Base-by-base conservation (phyloP, 108 stramenopile genomes). In the Pseudonitzschia pungens region DNA sequence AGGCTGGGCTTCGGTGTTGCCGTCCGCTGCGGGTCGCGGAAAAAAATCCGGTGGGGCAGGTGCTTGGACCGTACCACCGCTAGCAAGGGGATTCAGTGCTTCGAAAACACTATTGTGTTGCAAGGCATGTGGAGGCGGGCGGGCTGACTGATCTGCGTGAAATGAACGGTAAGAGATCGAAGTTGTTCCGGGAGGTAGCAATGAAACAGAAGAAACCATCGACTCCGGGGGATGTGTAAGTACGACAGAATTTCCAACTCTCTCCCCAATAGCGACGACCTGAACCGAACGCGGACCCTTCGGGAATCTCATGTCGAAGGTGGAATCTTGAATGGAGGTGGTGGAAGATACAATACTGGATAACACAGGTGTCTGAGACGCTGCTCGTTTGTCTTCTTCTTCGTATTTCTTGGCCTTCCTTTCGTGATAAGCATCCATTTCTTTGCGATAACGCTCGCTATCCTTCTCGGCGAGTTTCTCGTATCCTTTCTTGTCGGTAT, bases 401-500 rank as follows among this genome's bases (percentile, higher is more conserved):
- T 72, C 77, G 18, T 31, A 51, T 26, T 36, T 36, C 67, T 72
- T 78, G 22, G 65, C 42, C 24, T 74, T 73, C 21, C 50, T 31
- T 21, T 80, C 68, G 36, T 77, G 57, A 69, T 86, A 85, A 4
- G 74, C 68, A 50, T 81, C 83, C 84, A 88, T 88, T 50, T 88
- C 84, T 36, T 62, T 73, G 20, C 81, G 73, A 68, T 88, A 86
- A 43, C 84, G 80, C 45, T 72, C 79, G 48, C 80, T 76, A 28
- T 87, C 87, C 40, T 77, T 59, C 21, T 77, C 84, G 9, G 87
- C 84, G 33, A 68, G 48, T n/a, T 58, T 77, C 26, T 83, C 83
- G 52, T 72, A 87, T 26, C 28, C 57, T 31, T 71, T 76, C 28
- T 77, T 74, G 16, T 81, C 82, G 28, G 64, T 74, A 2, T 65